These are phyloP conservation scores for Lactifluus pinguis DNA, from an alignment of 768 basidiomycete species.

Conservation along the genomic window DNA sequence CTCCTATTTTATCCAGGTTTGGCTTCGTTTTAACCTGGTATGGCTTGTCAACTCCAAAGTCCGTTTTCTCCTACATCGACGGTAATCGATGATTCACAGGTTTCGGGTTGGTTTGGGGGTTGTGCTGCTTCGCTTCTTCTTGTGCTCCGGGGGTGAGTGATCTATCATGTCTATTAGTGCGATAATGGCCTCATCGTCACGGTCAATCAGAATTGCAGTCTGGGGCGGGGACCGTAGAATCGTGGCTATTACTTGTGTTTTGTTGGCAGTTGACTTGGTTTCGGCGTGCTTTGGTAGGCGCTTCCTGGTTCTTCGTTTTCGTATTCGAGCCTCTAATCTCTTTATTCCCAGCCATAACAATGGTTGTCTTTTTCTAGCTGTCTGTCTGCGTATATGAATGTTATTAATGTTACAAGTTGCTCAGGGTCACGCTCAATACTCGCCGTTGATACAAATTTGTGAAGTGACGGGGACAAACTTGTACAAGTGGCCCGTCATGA, in stretches of 20 bases:
- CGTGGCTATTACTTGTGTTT: neutral
- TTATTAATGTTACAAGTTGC: too few relatives aligned
- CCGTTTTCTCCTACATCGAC: too few relatives aligned
- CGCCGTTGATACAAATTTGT: too few relatives aligned
- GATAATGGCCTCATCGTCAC: neutral
- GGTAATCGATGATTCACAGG: neutral
- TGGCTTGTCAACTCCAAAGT: neutral
- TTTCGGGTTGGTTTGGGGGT: conserved; percentile 3
- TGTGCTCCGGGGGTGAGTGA: conserved; percentile 12
- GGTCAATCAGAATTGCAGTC: conserved; percentile 11
- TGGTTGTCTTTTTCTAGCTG: too few relatives aligned
- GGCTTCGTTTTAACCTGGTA: conserved; percentile 11
- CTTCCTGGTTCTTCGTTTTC: neutral
- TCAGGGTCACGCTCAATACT: too few relatives aligned
- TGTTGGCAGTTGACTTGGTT: neutral
- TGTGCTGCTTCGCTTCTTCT: conserved; percentile 11
- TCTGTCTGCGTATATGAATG: too few relatives aligned
- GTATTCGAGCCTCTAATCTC: neutral
- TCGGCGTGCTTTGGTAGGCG: neutral
- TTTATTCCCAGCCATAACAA: too few relatives aligned
- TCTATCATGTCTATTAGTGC: too few relatives aligned
- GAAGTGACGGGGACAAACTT: too few relatives aligned
- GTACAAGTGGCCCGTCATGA: too few relatives aligned
- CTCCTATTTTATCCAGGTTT: neutral
- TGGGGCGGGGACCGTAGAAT: conserved; percentile 8